phyloP scores from a whole-genome alignment of 441 rosid species.

The Eugenia klotzschiana region DNA sequence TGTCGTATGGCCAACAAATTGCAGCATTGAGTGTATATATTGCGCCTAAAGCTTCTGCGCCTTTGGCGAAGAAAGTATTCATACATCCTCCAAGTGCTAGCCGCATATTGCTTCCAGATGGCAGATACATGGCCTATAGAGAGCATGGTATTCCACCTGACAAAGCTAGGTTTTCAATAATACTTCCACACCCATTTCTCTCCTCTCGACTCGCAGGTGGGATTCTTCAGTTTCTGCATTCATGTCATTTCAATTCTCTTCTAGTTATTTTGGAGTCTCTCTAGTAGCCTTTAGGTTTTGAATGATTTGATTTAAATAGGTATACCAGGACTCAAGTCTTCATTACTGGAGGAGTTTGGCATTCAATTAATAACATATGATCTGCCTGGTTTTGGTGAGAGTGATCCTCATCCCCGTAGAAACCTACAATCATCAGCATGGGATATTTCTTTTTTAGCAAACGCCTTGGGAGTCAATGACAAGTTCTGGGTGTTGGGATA shows the following conservation, averaged over 20 bases:
- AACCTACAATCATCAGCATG: constrained; percentile 52
- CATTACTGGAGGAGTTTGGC: constrained; percentile 52
- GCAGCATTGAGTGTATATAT: constrained; percentile 20
- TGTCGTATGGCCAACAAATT: neutral
- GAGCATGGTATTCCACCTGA: constrained; percentile 31
- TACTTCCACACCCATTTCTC: constrained; percentile 34
- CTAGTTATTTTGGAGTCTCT: neutral
- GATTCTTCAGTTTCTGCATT: neutral
- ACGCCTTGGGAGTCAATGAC: constrained; percentile 28
- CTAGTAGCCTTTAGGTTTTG: neutral
- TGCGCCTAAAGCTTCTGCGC: constrained; percentile 1
- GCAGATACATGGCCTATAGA: constrained; percentile 31
- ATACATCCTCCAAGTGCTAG: constrained; percentile 32
- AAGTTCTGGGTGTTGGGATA: constrained; percentile 63
- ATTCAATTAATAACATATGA: constrained; percentile 52
- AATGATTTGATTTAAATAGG: constrained; percentile 12
- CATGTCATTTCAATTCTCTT: neutral
- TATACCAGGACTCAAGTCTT: constrained; percentile 45
- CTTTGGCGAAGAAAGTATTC: constrained; percentile 14
- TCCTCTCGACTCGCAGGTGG: constrained; percentile 38
- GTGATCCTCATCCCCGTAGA: constrained; percentile 51
- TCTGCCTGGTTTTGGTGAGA: constrained; percentile 83
- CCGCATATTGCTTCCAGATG: constrained; percentile 35
- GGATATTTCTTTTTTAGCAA: constrained; percentile 43
- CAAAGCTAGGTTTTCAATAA: constrained; percentile 25